Evolutionary conservation across 2,329 filamentous ascomycete species (phyloP), one percentile per base, ranked within the genome.

Genomic region (Blumeria hordei): DNA sequence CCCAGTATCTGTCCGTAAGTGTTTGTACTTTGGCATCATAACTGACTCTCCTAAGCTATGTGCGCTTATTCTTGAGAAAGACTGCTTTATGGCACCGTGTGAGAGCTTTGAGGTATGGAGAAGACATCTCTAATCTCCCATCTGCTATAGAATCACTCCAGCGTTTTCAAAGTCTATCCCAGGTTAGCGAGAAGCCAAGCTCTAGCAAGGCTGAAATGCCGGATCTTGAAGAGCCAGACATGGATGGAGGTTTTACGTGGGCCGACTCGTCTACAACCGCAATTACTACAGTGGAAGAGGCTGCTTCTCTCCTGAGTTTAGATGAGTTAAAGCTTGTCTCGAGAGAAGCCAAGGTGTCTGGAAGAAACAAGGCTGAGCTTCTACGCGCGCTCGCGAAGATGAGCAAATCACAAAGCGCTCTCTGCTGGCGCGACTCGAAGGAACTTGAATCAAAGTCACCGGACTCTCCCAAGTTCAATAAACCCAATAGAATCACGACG

Each of bases 11-110:
- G 78, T 95, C 73, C 64, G 82, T 68, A 16, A 18, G 21, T 18
- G 9, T 9, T 11, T 18, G 16, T 9, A 6, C 16, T 6, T 12
- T 6, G 16, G 33, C n/a, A 18, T n/a, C n/a, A 37, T 18, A 37
- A 39, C 14, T 35, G 43, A 32, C 10, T 18, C 45, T 37, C n/a
- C 18, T 5, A 49, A 90, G 85, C 64, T 94, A 95, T 68, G 88
- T 96, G 12, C 80, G 92, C 21, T 71, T 98, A 1, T 98, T 98
- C 64, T 72, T 98, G 3, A 80, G 92, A 50, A 98, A 98, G 67
- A 87, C 86, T 1, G 84, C 85, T 21, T 80, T 81, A 1, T 98
- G 92, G 92, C 88, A 95, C 70, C 81, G 92, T 9, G 76, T 87
- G 59, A 78, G 76, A 62, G 78, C 80, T 21, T 69, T 98, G 32